Conservation (phyloP, 1,284 basidiomycete species). For the Cryptococcus sp. region DNA sequence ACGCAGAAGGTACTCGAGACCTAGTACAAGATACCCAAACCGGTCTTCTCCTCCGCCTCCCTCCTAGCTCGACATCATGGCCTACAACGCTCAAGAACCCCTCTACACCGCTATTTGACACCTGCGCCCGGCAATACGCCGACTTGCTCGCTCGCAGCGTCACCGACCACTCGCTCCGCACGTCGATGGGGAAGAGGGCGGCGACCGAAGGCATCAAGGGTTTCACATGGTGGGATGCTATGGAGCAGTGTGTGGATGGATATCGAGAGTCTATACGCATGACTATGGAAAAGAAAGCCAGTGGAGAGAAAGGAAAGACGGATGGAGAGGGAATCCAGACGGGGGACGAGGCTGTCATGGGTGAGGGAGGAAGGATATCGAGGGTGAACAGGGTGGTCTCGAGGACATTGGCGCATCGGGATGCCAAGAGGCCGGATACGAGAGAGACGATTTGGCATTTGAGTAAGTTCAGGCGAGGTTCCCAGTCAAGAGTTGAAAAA, state of each 20-base stretch:
- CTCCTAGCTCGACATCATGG: slow-evolving; percentile 22
- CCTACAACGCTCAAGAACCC: slow-evolving; percentile 24
- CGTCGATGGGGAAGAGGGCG: slow-evolving; percentile 47
- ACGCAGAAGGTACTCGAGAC: slow-evolving; percentile 56
- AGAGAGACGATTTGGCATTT: slow-evolving; percentile 23
- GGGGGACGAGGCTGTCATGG: slow-evolving; percentile 1
- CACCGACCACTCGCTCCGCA: slow-evolving; percentile 40
- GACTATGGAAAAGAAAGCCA: slow-evolving; percentile 7
- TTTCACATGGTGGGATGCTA: slow-evolving; percentile 54
- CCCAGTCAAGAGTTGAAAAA: background rate
- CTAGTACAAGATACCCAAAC: slow-evolving; percentile 51
- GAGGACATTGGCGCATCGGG: slow-evolving; percentile 14
- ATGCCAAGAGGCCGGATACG: slow-evolving; percentile 8
- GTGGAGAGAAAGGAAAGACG: too few relatives aligned
- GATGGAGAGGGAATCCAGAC: background rate
- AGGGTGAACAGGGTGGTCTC: slow-evolving; percentile 23
- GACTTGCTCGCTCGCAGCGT: slow-evolving; percentile 45
- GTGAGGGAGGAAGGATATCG: slow-evolving; percentile 12
- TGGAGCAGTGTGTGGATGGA: slow-evolving; percentile 53
- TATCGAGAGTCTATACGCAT: slow-evolving; percentile 48
- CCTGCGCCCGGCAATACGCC: slow-evolving; percentile 48
- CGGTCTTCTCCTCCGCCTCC: slow-evolving; percentile 48
- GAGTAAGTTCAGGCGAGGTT: slow-evolving; percentile 24
- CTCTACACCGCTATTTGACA: slow-evolving; percentile 39
- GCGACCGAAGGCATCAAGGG: slow-evolving; percentile 45